These are phyloP conservation scores for Rutstroemia sydowiana DNA, from an alignment of 2,329 filamentous ascomycete species.

Conservation along the genomic window DNA sequence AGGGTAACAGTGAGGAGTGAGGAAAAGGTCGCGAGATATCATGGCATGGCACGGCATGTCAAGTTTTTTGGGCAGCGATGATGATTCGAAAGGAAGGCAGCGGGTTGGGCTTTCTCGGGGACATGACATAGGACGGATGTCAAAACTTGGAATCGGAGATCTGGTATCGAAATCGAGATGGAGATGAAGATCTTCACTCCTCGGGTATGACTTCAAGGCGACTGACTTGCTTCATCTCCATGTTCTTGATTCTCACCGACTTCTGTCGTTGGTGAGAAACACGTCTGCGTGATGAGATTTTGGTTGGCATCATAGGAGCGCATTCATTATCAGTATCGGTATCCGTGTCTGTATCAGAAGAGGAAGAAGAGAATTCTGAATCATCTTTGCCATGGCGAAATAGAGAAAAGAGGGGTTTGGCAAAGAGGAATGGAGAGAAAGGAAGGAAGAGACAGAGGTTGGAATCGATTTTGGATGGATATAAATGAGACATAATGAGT, in stretches of 20 bases:
- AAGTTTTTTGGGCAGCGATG: no score
- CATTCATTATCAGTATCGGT: background rate
- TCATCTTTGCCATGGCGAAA: background rate
- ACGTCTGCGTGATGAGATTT: background rate
- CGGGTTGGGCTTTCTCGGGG: no score
- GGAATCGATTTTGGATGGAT: background rate
- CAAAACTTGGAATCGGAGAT: no score
- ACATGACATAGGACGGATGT: no score
- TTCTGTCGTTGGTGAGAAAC: no score
- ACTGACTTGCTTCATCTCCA: background rate
- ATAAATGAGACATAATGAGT: background rate
- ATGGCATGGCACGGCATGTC: no score
- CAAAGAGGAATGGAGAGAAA: background rate
- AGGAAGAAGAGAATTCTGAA: no score
- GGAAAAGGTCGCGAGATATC: no score
- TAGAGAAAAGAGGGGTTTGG: background rate
- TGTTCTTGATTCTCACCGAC: background rate
- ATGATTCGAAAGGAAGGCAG: no score
- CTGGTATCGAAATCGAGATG: no score
- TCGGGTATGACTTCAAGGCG: conserved; percentile 3
- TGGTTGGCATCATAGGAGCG: background rate
- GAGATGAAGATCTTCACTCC: background rate
- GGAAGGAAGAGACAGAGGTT: background rate
- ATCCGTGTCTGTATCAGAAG: background rate
- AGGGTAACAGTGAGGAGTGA: no score